A percentile compares a stretch with the other conserved stretches of the same genome.
phyloP scores from a whole-genome alignment of 169 alveolate species.

The Cryptosporidium bovis region DNA sequence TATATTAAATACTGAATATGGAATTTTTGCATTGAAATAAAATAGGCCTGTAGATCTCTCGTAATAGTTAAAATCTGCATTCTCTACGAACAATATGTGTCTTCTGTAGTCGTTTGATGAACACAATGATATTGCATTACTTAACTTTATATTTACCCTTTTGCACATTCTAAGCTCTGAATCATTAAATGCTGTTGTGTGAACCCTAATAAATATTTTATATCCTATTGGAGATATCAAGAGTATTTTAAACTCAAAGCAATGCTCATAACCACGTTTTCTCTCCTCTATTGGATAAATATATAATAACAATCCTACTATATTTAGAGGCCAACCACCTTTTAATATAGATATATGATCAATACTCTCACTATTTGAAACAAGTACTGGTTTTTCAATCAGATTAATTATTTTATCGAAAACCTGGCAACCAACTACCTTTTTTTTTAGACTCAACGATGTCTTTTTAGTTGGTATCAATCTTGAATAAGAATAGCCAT shows the following conservation, averaged over 20 bases:
- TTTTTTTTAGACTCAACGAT: constrained; percentile 14
- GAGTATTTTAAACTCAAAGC: constrained; percentile 57
- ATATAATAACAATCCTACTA: constrained; percentile 35
- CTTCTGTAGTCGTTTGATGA: background rate
- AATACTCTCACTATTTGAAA: background rate
- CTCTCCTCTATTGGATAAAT: constrained; percentile 64
- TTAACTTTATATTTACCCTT: constrained; percentile 1
- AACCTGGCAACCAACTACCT: background rate
- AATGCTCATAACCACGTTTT: constrained; percentile 36
- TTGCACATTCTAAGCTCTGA: constrained; percentile 63
- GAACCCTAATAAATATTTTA: constrained; percentile 50
- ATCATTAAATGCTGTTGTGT: constrained; percentile 27
- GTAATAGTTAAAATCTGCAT: constrained; percentile 37
- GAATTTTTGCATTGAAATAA: constrained; percentile 45
- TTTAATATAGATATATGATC: constrained; percentile 15
- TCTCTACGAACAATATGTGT: constrained; percentile 14
- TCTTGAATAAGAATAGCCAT: constrained; percentile 1
- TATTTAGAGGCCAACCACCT: constrained; percentile 62
- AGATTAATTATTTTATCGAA: constrained; percentile 4
- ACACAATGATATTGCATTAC: background rate
- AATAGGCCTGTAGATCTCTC: constrained; percentile 54
- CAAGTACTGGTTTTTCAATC: constrained; percentile 19
- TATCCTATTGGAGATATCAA: constrained; percentile 34
- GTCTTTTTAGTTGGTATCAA: constrained; percentile 51
- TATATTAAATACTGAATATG: constrained; percentile 30